Evolutionary conservation across 2,329 filamentous ascomycete species (phyloP), one percentile per base, ranked within the genome.

Genomic region (Colletotrichum plurivorum): DNA sequence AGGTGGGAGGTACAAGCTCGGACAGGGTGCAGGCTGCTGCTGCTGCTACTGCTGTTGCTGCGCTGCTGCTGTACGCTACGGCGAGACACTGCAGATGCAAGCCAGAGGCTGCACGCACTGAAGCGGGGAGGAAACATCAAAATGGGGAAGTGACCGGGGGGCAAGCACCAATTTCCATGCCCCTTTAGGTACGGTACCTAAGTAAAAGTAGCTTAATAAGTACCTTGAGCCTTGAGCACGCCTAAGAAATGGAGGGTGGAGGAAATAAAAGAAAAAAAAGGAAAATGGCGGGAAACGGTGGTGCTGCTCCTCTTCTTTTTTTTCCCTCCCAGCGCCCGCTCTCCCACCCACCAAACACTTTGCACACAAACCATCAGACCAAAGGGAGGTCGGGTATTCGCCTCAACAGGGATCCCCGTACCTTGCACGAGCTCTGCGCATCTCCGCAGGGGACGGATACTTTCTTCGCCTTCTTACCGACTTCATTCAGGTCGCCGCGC

Each of bases 281-380:
- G 53, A 49, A 66, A 52, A 41, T 20, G 53, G 60, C 54, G 54
- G 65, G 62, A 51, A 63, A 52, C 57, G 59, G 60, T 63, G 46
- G 20, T 45, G 55, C n/a, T 18, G 22, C 41, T 58, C 31, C n/a
- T 27, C 27, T 31, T 46, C 15, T 46, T 16, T 16, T 16, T 46
- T 10, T 13, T 46, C 45, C 16, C 16, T 8, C 45, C 4, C 31
- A 10, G 9, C 31, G 31, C 31, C 31, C 31, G 31, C 31, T 36
- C 31, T 36, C 31, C 8, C 31, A 46, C 45, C 45, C 45, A 46
- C 16, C 16, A 46, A 46, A 18, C 45, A 18, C 15, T 46, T 46
- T 16, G 16, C 16, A 8, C 16, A 9, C 45, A 46, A n/a, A 46
- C 45, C 45, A 46, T 16, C 45, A 46, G 45, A 46, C 45, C 20